Percentiles rank a stretch among this genome's conserved stretches.
phyloP scores from a whole-genome alignment of 108 stramenopile species.

The Pseudonitzschia delicatissima region DNA sequence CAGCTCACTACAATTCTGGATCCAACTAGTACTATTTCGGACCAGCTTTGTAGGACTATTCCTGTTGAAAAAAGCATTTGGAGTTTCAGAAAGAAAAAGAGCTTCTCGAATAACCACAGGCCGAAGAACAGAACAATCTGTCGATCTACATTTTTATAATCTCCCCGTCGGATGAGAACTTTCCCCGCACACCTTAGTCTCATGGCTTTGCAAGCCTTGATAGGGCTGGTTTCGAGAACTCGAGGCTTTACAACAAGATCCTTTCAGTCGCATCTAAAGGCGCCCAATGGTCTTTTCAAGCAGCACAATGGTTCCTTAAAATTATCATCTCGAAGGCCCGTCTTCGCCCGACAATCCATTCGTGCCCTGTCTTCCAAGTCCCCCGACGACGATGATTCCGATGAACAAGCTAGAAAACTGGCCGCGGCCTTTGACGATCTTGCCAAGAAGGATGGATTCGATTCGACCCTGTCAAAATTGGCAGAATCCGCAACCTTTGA shows the following conservation, averaged over 20 bases:
- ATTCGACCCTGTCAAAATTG: conserved; percentile 44
- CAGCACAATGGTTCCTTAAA: background rate
- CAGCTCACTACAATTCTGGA: no score
- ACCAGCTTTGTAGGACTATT: no score
- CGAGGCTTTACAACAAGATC: conserved; percentile 5
- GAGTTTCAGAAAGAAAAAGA: no score
- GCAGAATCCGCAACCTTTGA: conserved; percentile 73
- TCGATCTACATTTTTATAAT: no score
- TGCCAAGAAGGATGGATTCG: conserved; percentile 85
- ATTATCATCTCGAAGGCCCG: background rate
- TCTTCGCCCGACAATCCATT: background rate
- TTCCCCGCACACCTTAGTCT: background rate
- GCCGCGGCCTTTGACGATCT: conserved; percentile 79
- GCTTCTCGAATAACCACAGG: no score
- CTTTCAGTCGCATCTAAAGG: background rate
- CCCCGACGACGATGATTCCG: background rate
- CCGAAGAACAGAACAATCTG: no score
- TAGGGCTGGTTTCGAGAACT: conserved; percentile 5
- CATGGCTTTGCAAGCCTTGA: conserved; percentile 12
- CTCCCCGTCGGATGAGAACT: background rate
- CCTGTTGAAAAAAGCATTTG: no score
- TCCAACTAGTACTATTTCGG: no score
- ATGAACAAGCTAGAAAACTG: conserved; percentile 26
- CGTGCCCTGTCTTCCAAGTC: background rate
- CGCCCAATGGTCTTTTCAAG: no score